Evolutionary conservation across 768 basidiomycete species (phyloP).

Genomic region (Pisolithus sp.): DNA sequence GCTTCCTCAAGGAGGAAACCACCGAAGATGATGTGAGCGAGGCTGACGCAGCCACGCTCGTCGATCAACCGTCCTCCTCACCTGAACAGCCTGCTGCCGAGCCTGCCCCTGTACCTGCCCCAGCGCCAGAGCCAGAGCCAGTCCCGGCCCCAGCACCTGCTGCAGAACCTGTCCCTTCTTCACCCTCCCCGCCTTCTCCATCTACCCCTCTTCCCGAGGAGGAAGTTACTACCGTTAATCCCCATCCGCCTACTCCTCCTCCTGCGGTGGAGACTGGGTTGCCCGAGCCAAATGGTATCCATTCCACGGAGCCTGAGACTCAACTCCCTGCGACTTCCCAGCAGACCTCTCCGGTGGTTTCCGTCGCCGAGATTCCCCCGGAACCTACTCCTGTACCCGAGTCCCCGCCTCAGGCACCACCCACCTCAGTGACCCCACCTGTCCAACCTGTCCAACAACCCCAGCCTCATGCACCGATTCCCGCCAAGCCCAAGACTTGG

Average conservation of each 20-base stretch:
- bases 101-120: constrained; percentile 25
- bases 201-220: constrained; percentile 25
- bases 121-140: constrained; percentile 24
- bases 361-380: constrained; percentile 19
- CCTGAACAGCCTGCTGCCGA: constrained; percentile 31
- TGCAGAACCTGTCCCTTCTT: constrained; percentile 23
- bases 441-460: constrained; percentile 22
- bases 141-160: constrained; percentile 30
- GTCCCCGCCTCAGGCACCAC: constrained; percentile 13
- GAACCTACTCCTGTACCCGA: constrained; percentile 24
- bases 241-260: constrained; percentile 29
- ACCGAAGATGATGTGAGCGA: constrained; percentile 72
- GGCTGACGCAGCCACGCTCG: constrained; percentile 30
- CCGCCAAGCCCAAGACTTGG: constrained; percentile 69
- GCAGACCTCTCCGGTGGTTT: constrained; percentile 21
- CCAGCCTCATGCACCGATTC: constrained; percentile 32
- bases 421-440: constrained; percentile 27
- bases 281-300: constrained; percentile 36
- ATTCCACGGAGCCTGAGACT: constrained; percentile 28
- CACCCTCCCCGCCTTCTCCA: constrained; percentile 15
- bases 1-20: constrained; percentile 94
- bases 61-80: constrained; percentile 11
- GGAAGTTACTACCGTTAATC: constrained; percentile 34
- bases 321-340: constrained; percentile 22
- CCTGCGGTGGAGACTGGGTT: constrained; percentile 35